These are phyloP conservation scores for Angomonas deanei DNA, from an alignment of 208 protist genomes.

Conservation along the genomic window DNA sequence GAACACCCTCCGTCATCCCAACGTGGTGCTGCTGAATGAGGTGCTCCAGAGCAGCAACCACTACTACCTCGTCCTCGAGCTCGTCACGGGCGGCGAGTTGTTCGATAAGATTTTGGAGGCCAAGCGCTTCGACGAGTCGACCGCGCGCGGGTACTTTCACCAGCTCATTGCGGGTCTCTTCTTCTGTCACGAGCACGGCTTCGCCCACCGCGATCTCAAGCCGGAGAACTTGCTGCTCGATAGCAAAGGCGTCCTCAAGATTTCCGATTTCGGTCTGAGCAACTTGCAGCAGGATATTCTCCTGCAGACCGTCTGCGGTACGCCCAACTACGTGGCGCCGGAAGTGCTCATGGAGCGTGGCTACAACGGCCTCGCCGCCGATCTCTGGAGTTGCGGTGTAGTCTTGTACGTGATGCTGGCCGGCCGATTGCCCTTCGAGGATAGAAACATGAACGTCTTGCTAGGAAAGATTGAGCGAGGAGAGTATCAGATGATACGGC, in stretches of 20 bases:
- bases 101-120: conserved; percentile 88
- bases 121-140: conserved; percentile 83
- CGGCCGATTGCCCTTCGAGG: conserved; percentile 91
- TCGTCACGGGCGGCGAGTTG: conserved; percentile 90
- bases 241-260: conserved; percentile 75
- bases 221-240: conserved; percentile 89
- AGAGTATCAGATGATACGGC: conserved; percentile 81
- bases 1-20: conserved; percentile 71
- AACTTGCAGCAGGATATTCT: conserved; percentile 77
- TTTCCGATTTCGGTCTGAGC: conserved; percentile 91
- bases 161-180: conserved; percentile 94
- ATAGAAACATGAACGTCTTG: conserved; percentile 85
- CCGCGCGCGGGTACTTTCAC: conserved; percentile 91
- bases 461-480: conserved; percentile 90
- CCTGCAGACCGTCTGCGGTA: conserved; percentile 89
- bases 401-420: conserved; percentile 95
- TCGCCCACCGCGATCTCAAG: conserved; percentile 90
- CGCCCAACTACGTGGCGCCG: conserved; percentile 90
- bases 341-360: conserved; percentile 91
- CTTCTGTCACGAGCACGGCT: conserved; percentile 89
- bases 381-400: conserved; percentile 96
- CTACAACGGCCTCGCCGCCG: conserved; percentile 92
- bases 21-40: conserved; percentile 82
- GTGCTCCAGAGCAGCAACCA: conserved; percentile 85
- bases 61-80: conserved; percentile 90